Percentiles rank a stretch among this genome's conserved stretches.
Evolutionary conservation across 805 yeast genomes (phyloP).

Genomic region (Ogataea methanolica): DNA sequence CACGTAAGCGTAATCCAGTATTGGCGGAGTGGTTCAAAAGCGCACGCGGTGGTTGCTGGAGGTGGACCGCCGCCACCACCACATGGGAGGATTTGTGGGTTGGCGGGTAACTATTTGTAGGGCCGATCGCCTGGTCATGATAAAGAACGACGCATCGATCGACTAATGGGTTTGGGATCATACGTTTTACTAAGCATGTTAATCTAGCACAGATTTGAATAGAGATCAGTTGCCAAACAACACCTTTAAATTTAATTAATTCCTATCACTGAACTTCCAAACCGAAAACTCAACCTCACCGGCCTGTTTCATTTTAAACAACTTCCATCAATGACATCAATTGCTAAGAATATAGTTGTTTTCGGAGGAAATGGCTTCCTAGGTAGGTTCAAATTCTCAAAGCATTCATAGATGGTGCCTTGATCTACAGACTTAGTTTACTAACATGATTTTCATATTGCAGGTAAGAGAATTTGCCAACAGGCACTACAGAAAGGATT

Average conservation of each 20-base stretch:
- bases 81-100: neutral
- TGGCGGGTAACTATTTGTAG: neutral
- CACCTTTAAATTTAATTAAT: no score
- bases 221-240: no score
- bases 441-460: neutral
- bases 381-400: constrained; percentile 31
- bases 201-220: no score
- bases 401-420: no score
- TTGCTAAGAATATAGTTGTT: constrained; percentile 40
- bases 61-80: neutral
- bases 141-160: neutral
- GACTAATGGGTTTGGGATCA: neutral
- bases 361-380: constrained; percentile 89
- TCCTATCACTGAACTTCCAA: no score
- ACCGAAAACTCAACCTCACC: neutral
- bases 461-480: constrained; percentile 65
- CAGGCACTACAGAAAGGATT: constrained; percentile 59
- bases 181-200: no score
- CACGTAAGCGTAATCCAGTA: neutral
- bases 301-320: no score
- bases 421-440: neutral
- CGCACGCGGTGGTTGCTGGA: neutral
- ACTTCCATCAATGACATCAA: constrained; percentile 4
- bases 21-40: no score
- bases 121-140: neutral